Evolutionary conservation across 805 yeast species (phyloP).

Genomic region (Metschnikowia henanensis): DNA sequence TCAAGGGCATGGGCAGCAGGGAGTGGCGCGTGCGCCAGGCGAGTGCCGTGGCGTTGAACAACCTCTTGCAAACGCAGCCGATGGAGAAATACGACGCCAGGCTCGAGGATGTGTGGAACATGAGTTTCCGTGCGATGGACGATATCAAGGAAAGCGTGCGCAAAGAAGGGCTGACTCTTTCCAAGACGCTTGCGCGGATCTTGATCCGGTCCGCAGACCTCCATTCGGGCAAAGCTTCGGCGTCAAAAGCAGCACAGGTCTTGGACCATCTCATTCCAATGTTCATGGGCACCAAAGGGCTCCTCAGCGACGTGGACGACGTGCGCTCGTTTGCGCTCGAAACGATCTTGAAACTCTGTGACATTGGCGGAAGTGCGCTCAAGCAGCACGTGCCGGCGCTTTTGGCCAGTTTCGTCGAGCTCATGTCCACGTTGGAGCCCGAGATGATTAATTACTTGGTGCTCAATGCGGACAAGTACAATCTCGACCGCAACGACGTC

Average conservation of each 20-base stretch:
- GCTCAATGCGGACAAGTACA: constrained; percentile 86
- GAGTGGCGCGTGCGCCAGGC: constrained; percentile 97
- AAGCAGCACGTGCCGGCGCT: constrained; percentile 69
- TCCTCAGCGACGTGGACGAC: constrained; percentile 84
- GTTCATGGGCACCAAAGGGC: constrained; percentile 73
- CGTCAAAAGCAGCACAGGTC: constrained; percentile 45
- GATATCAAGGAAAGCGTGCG: constrained; percentile 94
- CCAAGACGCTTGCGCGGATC: constrained; percentile 63
- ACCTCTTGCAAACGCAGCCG: constrained; percentile 63
- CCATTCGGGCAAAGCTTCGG: constrained; percentile 34
- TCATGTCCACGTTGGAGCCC: constrained; percentile 90
- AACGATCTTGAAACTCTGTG: constrained; percentile 70
- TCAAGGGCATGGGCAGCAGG: constrained; percentile 67
- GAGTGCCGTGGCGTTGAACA: constrained; percentile 67
- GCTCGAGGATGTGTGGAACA: constrained; percentile 75
- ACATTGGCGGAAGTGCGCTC: constrained; percentile 58
- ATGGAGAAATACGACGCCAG: constrained; percentile 49
- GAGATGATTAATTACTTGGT: constrained; percentile 84
- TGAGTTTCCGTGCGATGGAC: constrained; percentile 88
- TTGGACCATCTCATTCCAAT: constrained; percentile 71
- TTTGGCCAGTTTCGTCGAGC: constrained; percentile 62
- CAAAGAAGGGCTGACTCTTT: constrained; percentile 69
- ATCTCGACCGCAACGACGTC: constrained; percentile 65
- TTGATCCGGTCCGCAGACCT: constrained; percentile 58
- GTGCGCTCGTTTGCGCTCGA: constrained; percentile 73